A percentile compares a stretch with the other conserved stretches of the same genome.
Evolutionary conservation across 2,329 filamentous ascomycete species (phyloP).

Genomic region (Periconia macrospinosa): DNA sequence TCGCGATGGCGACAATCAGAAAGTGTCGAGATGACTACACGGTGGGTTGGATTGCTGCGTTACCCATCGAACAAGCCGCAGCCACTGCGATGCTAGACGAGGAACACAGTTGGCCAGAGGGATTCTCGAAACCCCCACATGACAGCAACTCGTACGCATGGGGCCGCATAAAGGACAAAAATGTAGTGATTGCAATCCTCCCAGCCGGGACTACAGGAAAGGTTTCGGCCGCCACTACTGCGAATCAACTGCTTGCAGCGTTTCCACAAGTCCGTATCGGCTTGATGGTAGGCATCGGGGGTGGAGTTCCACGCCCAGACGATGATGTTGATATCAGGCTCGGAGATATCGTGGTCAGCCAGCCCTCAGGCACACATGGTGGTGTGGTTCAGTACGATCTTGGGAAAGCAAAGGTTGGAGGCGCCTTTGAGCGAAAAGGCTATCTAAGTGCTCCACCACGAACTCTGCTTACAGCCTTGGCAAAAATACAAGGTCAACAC

Average conservation of each 20-base stretch:
- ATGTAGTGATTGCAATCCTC: not conserved
- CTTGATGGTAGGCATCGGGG: constrained; percentile 1
- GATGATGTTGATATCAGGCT: not conserved
- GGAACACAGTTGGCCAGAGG: not conserved
- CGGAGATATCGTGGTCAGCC: constrained; percentile 1
- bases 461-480: not conserved
- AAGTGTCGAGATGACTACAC: not conserved
- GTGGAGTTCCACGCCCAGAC: constrained; percentile 16
- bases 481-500: not conserved
- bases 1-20: not conserved
- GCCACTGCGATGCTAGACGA: constrained; percentile 1
- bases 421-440: not conserved
- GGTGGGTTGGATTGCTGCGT: not conserved
- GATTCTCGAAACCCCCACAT: not conserved
- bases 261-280: not conserved
- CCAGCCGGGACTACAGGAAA: not conserved
- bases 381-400: constrained; percentile 9
- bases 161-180: not conserved
- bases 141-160: not conserved
- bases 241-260: not conserved
- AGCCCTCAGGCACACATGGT: not conserved
- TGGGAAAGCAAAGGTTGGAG: constrained; percentile 1
- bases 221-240: not conserved
- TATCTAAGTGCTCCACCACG: not conserved
- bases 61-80: not conserved